Percentiles rank a stretch among this genome's conserved stretches.
Evolutionary conservation across 2,329 filamentous ascomycete species (phyloP).

Genomic region (Elsinoe perseae): DNA sequence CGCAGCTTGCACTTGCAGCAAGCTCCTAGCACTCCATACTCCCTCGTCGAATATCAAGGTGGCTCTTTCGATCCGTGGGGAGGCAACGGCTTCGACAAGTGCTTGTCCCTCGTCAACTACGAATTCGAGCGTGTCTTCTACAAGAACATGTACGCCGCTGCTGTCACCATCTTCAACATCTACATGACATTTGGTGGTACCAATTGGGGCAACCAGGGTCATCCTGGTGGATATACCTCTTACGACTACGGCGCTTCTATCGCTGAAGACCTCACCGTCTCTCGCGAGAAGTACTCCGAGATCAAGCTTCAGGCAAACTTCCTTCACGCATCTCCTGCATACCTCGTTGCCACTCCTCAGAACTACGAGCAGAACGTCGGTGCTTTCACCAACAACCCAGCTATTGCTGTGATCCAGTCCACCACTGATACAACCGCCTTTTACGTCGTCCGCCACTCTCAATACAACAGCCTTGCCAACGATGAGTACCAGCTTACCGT

Average conservation of each 20-base stretch:
- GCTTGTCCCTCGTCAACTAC: conserved; percentile 57
- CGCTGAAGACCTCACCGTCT: conserved; percentile 59
- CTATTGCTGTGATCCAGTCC: conserved; percentile 8
- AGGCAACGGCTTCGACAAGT: conserved; percentile 60
- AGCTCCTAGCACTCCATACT: conserved; percentile 59
- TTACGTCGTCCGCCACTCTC: conserved; percentile 57
- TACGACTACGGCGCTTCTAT: conserved; percentile 59
- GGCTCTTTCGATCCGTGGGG: conserved; percentile 65
- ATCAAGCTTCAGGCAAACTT: conserved; percentile 71
- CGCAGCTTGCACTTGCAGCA: conserved; percentile 48
- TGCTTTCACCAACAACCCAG: conserved; percentile 37
- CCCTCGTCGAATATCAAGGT: conserved; percentile 49
- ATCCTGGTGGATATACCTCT: conserved; percentile 51
- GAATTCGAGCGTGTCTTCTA: conserved; percentile 73
- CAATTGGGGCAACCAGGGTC: conserved; percentile 74
- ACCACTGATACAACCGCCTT: conserved; percentile 49
- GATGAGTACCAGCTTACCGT: conserved; percentile 58
- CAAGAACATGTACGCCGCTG: conserved; percentile 63
- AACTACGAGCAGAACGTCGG: conserved; percentile 40
- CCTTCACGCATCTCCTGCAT: conserved; percentile 62
- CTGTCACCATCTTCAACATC: conserved; percentile 57
- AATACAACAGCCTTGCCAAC: conserved; percentile 52
- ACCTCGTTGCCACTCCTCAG: conserved; percentile 53
- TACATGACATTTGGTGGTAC: conserved; percentile 78
- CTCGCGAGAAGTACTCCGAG: conserved; percentile 71